Percentiles rank a stretch among this genome's conserved stretches.
phyloP scores from a whole-genome alignment of 2,329 filamentous ascomycete species.

The Epichloe typhina region DNA sequence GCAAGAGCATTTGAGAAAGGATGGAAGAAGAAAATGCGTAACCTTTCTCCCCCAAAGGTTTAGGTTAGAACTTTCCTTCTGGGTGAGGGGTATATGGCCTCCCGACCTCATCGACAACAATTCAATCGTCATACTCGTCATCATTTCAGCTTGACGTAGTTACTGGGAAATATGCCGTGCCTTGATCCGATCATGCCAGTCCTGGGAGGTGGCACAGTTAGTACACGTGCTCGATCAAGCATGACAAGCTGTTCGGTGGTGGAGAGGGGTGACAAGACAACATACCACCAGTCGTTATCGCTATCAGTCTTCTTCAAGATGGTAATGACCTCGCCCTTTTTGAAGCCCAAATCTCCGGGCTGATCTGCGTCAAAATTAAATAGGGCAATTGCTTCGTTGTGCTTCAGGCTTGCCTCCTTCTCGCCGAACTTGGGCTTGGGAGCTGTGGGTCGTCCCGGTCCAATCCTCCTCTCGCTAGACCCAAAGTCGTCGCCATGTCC shows the following conservation, averaged over 20 bases:
- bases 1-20: no score
- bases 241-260: not conserved
- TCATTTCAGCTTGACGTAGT: slow-evolving; percentile 56
- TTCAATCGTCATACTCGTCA: slow-evolving; percentile 17
- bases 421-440: slow-evolving; percentile 74
- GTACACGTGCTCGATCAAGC: not conserved
- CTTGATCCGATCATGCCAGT: slow-evolving; percentile 76
- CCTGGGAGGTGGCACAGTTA: slow-evolving; percentile 30
- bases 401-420: slow-evolving; percentile 41
- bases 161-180: slow-evolving; percentile 88
- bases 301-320: slow-evolving; percentile 91
- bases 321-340: slow-evolving; percentile 93
- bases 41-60: no score
- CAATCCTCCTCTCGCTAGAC: slow-evolving; percentile 28
- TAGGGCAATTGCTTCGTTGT: slow-evolving; percentile 78
- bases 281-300: slow-evolving; percentile 86
- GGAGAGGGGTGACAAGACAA: slow-evolving; percentile 11
- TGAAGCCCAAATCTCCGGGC: slow-evolving; percentile 83
- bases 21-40: no score
- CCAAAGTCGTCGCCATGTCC: slow-evolving; percentile 35
- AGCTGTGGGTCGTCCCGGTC: slow-evolving; percentile 67
- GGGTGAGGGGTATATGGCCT: not conserved
- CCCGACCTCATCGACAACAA: not conserved
- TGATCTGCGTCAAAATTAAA: slow-evolving; percentile 94
- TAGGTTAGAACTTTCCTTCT: not conserved